Base-by-base conservation (phyloP, 2,329 filamentous ascomycete species). In the Pseudogymnoascus sp. region DNA sequence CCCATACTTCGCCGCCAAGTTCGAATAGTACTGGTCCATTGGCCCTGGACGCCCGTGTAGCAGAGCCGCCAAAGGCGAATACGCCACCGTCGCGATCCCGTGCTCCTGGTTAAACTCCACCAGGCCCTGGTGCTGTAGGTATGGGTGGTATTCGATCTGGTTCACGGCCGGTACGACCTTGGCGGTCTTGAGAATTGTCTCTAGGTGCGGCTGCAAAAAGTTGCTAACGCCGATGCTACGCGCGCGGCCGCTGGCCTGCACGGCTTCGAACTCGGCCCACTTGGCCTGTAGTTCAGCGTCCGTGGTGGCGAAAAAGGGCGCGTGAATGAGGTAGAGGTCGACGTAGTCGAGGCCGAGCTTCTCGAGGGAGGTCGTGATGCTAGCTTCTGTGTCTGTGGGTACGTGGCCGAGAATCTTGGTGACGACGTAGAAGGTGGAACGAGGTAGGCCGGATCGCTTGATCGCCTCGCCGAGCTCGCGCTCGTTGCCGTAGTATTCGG, bases 111-210 rank as follows among this genome's bases (percentile, higher is more conserved):
- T 81, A 73, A 82, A 89, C 14, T 76, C 73, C 33, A 88, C 60
- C 11, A 89, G 76, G 62, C 79, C 76, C 5, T 77, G 78, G 70
- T 88, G 86, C 73, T 88, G 86, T 59, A 89, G 77, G 71, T 90
- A 90, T 0, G 89, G 88, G 74, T 94, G 88, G 69, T 83, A 86
- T 76, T 93, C 89, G 70, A 93, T 88, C 78, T 94, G 89, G 76
- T 93, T 92, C 64, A 89, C 81, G 6, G 83, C 85, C 0, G 90
- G 90, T 2, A 77, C 71, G 63, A 88, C 72, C 67, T 80, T 81
- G 58, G 86, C 85, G 4, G 84, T 83, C 70, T 80, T 71, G 2
- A 87, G 75, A 41, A 86, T 70, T 2, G 75, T 69, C 70, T 86
- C 80, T 18, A 88, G 73, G 65, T 88, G 76, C 43, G 75, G 70